Conservation (phyloP, 2,329 filamentous ascomycete genomes). For the Ploettnerulaceae sp. region DNA sequence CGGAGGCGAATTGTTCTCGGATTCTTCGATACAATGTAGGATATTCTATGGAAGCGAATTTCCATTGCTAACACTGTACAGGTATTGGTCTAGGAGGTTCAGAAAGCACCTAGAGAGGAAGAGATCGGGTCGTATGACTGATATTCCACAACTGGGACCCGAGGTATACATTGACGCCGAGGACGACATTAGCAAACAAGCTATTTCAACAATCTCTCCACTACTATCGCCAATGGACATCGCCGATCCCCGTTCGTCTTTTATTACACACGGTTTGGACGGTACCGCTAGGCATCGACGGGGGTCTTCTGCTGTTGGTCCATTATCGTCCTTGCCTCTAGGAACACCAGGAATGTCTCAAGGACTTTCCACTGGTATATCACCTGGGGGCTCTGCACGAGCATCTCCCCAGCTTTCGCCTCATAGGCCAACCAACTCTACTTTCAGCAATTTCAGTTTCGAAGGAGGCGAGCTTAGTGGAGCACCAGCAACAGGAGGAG, state of each 20-base stretch:
- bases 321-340: conserved; percentile 18
- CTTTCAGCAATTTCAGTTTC: conserved; percentile 30
- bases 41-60: conserved; percentile 10
- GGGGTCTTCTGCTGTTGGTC: conserved; percentile 13
- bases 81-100: conserved; percentile 81
- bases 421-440: conserved; percentile 35
- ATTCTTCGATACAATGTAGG: conserved; percentile 88
- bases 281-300: conserved; percentile 24
- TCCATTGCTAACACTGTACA: conserved; percentile 31
- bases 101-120: conserved; percentile 69
- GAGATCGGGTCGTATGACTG: conserved; percentile 69
- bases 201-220: conserved; percentile 16
- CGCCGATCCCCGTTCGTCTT: conserved; percentile 25
- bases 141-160: conserved; percentile 73
- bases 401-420: conserved; percentile 30
- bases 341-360: conserved; percentile 16
- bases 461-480: conserved; percentile 25
- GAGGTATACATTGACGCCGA: conserved; percentile 88
- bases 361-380: conserved; percentile 14
- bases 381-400: conserved; percentile 13
- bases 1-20: conserved; percentile 84
- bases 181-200: conserved; percentile 35
- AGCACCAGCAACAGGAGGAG: conserved; percentile 11
- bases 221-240: conserved; percentile 28
- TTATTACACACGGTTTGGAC: conserved; percentile 31